phyloP scores from a whole-genome alignment of 257 asterid genomes.

The Nicotiana otophora region DNA sequence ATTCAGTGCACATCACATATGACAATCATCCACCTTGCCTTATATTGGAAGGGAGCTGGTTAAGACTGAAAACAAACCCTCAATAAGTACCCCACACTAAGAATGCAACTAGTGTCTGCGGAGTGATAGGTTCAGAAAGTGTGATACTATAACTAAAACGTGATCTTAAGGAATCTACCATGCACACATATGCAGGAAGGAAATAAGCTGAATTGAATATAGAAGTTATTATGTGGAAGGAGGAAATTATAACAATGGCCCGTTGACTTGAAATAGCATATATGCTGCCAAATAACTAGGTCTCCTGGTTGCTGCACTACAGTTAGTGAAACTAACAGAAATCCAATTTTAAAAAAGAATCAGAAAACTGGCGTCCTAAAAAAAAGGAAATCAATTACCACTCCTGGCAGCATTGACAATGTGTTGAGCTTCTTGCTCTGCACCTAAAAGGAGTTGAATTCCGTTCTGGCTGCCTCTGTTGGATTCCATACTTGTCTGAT shows the following conservation, averaged over 20 bases:
- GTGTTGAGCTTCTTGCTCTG: constrained; percentile 36
- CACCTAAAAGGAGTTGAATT: constrained; percentile 24
- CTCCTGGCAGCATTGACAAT: constrained; percentile 30
- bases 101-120: background rate
- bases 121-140: background rate
- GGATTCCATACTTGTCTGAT: constrained; percentile 17
- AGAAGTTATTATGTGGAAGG: background rate
- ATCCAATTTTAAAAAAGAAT: background rate
- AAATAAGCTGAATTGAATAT: background rate
- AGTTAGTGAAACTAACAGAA: background rate
- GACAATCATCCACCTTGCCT: background rate
- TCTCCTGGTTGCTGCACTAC: background rate
- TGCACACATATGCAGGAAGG: background rate
- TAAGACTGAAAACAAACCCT: background rate
- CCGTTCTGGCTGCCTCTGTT: constrained; percentile 25
- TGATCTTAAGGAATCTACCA: background rate
- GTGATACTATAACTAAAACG: background rate
- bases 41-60: background rate
- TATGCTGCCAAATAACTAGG: background rate
- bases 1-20: background rate
- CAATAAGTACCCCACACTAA: background rate
- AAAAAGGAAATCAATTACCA: constrained; percentile 11
- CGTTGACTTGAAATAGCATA: background rate
- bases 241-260: background rate
- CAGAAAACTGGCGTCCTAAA: background rate